Percentiles rank a stretch among this genome's conserved stretches.
These are phyloP conservation scores for Heliamphora ciliata DNA, from an alignment of 179 eudicot genomes.

Conservation along the genomic window DNA sequence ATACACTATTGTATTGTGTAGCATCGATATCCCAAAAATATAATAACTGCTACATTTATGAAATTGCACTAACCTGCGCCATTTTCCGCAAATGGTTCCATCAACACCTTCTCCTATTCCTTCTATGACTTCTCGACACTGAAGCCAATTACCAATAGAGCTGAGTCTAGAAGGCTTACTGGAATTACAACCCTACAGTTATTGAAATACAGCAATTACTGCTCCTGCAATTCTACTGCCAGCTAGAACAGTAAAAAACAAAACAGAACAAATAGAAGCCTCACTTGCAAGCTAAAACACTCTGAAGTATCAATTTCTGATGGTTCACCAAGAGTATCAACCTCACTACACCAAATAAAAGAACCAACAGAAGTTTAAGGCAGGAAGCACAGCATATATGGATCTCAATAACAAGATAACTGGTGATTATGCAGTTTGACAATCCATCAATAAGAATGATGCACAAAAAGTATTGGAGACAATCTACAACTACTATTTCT, in stretches of 20 bases:
- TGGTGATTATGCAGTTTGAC: not conserved
- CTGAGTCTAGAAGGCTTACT: constrained; percentile 37
- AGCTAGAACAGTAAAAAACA: not conserved
- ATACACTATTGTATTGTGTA: not conserved
- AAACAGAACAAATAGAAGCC: constrained; percentile 18
- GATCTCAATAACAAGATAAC: not conserved
- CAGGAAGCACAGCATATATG: not conserved
- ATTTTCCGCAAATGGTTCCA: constrained; percentile 83
- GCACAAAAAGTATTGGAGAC: not conserved
- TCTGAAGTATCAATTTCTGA: constrained; percentile 36
- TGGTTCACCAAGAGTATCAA: constrained; percentile 36
- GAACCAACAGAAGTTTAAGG: constrained; percentile 11
- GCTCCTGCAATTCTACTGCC: constrained; percentile 11
- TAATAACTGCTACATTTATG: not conserved
- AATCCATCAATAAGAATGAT: not conserved
- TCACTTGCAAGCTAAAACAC: constrained; percentile 39
- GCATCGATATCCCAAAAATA: not conserved
- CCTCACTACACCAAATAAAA: constrained; percentile 45
- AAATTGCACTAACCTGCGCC: constrained; percentile 68
- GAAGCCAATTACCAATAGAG: constrained; percentile 90
- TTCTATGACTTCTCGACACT: constrained; percentile 58
- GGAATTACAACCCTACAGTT: constrained; percentile 34
- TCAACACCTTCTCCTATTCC: constrained; percentile 53
- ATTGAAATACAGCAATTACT: constrained; percentile 5
- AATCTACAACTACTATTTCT: not conserved